Evolutionary conservation across 2,329 filamentous ascomycete species (phyloP).

Genomic region (Monilinia laxa): DNA sequence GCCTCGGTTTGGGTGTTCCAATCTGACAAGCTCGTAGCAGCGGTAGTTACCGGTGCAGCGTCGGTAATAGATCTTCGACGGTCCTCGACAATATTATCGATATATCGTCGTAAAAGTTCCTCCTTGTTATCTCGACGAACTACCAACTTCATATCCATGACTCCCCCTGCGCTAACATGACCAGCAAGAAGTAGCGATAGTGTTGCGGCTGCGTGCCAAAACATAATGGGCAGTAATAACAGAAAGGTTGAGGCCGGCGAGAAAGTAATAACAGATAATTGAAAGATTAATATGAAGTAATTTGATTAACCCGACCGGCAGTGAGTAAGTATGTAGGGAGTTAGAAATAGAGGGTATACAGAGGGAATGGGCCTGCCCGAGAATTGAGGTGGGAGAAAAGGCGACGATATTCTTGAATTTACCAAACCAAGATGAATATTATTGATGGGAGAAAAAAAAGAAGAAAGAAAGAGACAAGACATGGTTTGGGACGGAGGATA

Average conservation of each 20-base stretch:
- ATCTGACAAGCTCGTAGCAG: conserved; percentile 43
- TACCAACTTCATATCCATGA: conserved; percentile 23
- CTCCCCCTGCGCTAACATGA: conserved; percentile 35
- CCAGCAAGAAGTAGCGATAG: conserved; percentile 34
- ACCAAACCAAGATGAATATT: conserved; percentile 24
- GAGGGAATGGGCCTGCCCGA: conserved; percentile 34
- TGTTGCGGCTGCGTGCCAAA: conserved; percentile 30
- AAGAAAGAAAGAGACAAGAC: neutral
- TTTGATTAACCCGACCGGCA: conserved; percentile 34
- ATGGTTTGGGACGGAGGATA: conserved; percentile 15
- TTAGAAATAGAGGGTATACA: conserved; percentile 28
- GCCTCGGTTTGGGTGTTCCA: conserved; percentile 57
- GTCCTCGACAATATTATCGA: conserved; percentile 36
- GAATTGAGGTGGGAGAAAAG: conserved; percentile 30
- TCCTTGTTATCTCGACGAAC: conserved; percentile 28
- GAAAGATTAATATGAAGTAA: conserved; percentile 24
- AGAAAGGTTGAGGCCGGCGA: conserved; percentile 12
- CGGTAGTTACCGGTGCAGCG: conserved; percentile 6
- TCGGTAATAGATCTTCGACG: conserved; percentile 16
- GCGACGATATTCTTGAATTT: conserved; percentile 34
- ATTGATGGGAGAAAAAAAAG: conserved; percentile 22
- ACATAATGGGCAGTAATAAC: conserved; percentile 28
- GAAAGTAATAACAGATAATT: conserved; percentile 9
- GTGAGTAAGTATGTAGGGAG: conserved; percentile 29
- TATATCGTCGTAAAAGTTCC: conserved; percentile 37